A percentile compares a stretch with the other conserved stretches of the same genome.
Conservation (phyloP, 148 eudicot species). For the Rhododendron williamsianum region DNA sequence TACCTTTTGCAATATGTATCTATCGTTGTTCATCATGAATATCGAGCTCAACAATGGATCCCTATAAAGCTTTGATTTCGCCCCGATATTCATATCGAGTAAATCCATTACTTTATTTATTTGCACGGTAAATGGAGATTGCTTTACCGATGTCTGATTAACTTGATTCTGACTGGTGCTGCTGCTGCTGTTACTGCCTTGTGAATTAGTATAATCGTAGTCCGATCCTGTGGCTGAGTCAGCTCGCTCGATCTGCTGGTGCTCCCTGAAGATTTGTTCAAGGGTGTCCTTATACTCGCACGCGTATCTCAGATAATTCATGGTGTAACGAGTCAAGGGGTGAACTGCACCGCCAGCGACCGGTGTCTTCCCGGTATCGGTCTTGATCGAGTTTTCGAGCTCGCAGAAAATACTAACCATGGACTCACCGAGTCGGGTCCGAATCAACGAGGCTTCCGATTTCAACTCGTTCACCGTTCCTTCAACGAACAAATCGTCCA, state of each 20-base stretch:
- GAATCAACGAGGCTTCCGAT: conserved; percentile 33
- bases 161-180: neutral
- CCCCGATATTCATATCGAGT: conserved; percentile 51
- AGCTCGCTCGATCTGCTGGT: conserved; percentile 38
- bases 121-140: conserved; percentile 45
- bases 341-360: conserved; percentile 85
- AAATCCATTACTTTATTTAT: conserved; percentile 52
- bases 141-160: neutral
- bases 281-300: conserved; percentile 61
- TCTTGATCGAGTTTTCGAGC: conserved; percentile 65
- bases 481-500: conserved; percentile 22
- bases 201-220: conserved; percentile 1
- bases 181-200: too few species aligned
- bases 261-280: conserved; percentile 57
- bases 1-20: conserved; percentile 49
- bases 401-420: conserved; percentile 54
- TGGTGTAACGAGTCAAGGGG: conserved; percentile 67
- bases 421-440: conserved; percentile 54
- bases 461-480: conserved; percentile 29
- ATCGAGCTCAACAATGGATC: conserved; percentile 53
- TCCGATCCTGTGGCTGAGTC: conserved; percentile 23
- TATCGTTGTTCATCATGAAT: conserved; percentile 70
- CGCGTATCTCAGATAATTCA: conserved; percentile 68
- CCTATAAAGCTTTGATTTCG: conserved; percentile 61
- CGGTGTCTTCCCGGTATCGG: conserved; percentile 50